These are phyloP conservation scores for Boletellus deceptivus DNA, from an alignment of 1,284 basidiomycete species.

Conservation along the genomic window DNA sequence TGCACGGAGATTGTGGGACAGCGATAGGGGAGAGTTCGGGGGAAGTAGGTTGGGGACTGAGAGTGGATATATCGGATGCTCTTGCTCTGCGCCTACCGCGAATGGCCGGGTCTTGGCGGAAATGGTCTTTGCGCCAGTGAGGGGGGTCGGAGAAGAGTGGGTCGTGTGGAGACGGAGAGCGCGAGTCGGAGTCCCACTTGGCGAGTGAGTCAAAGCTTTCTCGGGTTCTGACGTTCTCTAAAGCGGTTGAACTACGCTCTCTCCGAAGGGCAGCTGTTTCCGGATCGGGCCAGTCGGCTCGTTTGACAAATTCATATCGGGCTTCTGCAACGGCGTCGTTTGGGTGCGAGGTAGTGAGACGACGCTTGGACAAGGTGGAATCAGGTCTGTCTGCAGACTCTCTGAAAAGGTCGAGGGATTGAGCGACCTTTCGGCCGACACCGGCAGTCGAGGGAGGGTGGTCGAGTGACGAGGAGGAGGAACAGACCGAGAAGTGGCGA, in stretches of 20 bases:
- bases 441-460: constrained; percentile 36
- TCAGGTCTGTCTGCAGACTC: constrained; percentile 53
- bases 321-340: constrained; percentile 57
- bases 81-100: constrained; percentile 63
- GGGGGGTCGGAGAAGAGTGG: constrained; percentile 42
- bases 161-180: constrained; percentile 40
- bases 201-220: constrained; percentile 41
- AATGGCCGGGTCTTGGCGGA: constrained; percentile 39
- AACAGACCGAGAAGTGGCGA: constrained; percentile 39
- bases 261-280: constrained; percentile 64
- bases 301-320: constrained; percentile 75
- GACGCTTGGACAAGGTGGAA: constrained; percentile 33
- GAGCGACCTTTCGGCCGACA: constrained; percentile 77
- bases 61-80: constrained; percentile 35
- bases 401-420: constrained; percentile 75
- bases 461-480: constrained; percentile 40
- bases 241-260: constrained; percentile 58
- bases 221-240: constrained; percentile 53
- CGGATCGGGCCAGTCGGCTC: constrained; percentile 77
- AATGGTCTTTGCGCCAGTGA: constrained; percentile 50
- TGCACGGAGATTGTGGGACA: constrained; percentile 35
- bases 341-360: constrained; percentile 45
- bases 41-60: constrained; percentile 27
- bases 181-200: constrained; percentile 35
- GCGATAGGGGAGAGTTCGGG: constrained; percentile 14